phyloP scores from a whole-genome alignment of 345 rosid species.

The Citrus australasica region DNA sequence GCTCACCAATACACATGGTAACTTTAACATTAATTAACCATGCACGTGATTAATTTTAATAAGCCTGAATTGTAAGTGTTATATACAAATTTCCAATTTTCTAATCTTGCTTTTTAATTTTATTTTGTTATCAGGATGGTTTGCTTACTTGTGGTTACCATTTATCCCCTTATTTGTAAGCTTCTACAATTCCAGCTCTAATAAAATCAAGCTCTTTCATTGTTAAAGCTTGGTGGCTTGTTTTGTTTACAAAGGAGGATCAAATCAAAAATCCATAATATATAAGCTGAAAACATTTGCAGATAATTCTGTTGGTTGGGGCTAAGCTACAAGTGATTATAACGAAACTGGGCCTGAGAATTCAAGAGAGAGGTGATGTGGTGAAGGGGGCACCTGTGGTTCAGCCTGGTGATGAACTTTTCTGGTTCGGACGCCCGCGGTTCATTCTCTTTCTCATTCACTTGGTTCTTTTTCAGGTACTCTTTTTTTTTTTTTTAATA shows the following conservation, averaged over 20 bases:
- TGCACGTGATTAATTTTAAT: background rate
- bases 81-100: background rate
- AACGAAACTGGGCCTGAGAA: constrained; percentile 71
- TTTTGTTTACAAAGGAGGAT: background rate
- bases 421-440: constrained; percentile 93
- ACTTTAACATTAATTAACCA: background rate
- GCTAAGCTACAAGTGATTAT: constrained; percentile 83
- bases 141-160: constrained; percentile 75
- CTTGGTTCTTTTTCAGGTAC: constrained; percentile 87
- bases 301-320: constrained; percentile 71
- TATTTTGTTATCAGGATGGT: constrained; percentile 46
- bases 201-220: too few species aligned
- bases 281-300: constrained; percentile 10
- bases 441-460: constrained; percentile 84
- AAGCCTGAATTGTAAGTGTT: background rate
- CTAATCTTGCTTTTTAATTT: too few species aligned
- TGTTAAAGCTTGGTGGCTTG: background rate
- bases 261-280: background rate
- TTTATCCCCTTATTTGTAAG: constrained; percentile 84
- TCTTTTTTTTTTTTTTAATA: background rate
- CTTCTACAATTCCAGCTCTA: background rate
- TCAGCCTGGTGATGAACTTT: constrained; percentile 83
- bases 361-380: constrained; percentile 83
- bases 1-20: constrained; percentile 79
- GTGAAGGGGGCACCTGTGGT: constrained; percentile 92